Percentiles rank a stretch among this genome's conserved stretches.
Evolutionary conservation across 169 alveolate species (phyloP).

Genomic region (Cryptosporidium sp.): DNA sequence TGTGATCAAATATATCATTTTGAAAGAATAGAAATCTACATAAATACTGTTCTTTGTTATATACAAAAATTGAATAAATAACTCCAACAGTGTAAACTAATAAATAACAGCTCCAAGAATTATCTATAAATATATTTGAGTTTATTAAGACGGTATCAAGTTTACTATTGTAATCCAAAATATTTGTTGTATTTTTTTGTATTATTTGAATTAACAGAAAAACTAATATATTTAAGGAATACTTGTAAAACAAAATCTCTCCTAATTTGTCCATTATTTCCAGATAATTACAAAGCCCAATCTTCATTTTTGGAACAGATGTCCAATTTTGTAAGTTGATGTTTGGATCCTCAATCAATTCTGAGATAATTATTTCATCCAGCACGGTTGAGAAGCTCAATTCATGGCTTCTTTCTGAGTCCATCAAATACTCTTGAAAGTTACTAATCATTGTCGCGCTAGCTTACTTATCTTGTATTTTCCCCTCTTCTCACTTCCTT

Average conservation of each 20-base stretch:
- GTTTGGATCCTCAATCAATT: constrained; percentile 26
- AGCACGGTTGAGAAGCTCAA: neutral
- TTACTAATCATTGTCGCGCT: neutral
- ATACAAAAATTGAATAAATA: constrained; percentile 4
- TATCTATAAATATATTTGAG: neutral
- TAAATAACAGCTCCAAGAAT: constrained; percentile 1
- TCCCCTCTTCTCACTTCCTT: neutral
- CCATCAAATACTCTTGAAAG: neutral
- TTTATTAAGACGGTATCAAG: neutral
- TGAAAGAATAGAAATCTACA: neutral
- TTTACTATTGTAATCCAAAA: neutral
- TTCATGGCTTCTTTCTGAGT: neutral
- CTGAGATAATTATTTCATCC: constrained; percentile 40
- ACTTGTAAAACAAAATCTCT: constrained; percentile 10
- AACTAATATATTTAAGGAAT: neutral
- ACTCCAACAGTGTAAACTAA: neutral
- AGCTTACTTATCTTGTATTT: neutral
- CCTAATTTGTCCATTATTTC: neutral
- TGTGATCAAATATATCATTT: neutral
- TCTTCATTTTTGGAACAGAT: constrained; percentile 11
- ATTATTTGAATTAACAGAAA: constrained; percentile 8
- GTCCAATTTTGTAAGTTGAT: constrained; percentile 19
- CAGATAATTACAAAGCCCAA: neutral
- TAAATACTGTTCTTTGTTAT: neutral
- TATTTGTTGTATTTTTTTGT: neutral